Evolutionary conservation across 2,329 filamentous ascomycete species (phyloP).

Genomic region (Cladosporium sp.): DNA sequence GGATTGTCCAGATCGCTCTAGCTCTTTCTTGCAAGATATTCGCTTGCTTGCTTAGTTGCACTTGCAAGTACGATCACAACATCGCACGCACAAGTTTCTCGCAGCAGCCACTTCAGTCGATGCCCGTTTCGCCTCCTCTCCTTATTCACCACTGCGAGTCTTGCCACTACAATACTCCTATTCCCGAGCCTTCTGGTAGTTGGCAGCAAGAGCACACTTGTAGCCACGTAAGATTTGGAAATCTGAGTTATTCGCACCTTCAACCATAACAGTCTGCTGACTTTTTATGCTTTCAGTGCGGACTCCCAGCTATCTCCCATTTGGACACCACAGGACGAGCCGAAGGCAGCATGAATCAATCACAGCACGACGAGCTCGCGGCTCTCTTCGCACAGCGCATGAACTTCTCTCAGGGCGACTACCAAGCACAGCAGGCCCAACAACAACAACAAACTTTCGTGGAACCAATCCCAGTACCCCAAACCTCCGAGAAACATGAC

Average conservation of each 20-base stretch:
- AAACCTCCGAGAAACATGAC: constrained; percentile 7
- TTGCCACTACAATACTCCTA: constrained; percentile 37
- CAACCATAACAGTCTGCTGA: not conserved
- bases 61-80: constrained; percentile 4
- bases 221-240: constrained; percentile 45
- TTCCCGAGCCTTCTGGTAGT: constrained; percentile 43
- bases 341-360: constrained; percentile 47
- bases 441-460: constrained; percentile 7
- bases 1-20: not conserved
- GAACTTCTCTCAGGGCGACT: constrained; percentile 39
- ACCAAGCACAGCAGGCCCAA: not conserved
- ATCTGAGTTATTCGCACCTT: not conserved
- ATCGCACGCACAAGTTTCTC: constrained; percentile 3
- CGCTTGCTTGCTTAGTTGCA: not conserved
- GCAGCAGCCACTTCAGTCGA: not conserved
- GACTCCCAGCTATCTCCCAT: constrained; percentile 39
- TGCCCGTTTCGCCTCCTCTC: constrained; percentile 28
- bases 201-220: constrained; percentile 48
- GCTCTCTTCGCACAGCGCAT: constrained; percentile 76
- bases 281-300: constrained; percentile 41
- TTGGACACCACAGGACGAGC: constrained; percentile 47
- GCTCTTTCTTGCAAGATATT: not conserved
- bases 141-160: constrained; percentile 33
- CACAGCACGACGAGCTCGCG: constrained; percentile 79
- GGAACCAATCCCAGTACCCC: constrained; percentile 2